Base-by-base conservation (phyloP, 768 basidiomycete species). In the Mycena galericulata region DNA sequence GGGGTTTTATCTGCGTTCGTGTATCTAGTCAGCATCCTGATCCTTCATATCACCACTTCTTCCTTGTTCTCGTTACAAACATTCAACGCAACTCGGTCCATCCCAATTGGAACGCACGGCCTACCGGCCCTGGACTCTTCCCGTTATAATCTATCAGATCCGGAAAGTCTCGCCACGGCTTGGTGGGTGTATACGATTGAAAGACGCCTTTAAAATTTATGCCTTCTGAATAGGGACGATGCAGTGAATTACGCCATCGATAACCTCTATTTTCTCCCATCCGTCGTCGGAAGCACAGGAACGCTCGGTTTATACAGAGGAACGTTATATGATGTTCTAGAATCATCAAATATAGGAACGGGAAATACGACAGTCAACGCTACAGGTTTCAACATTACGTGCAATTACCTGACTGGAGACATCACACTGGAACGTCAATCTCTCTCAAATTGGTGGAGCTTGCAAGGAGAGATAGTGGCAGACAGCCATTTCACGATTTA, bases 381-480 rank as follows among this genome's bases (percentile, higher is more conserved):
- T 15, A 45, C 53, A 3, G 62, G 62, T 5, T 62, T 62, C 51
- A 54, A 62, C 29, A 34, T 62, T n/a, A 62, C 40, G 4, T 62
- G 61, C 18, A 43, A 43, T 3, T 63, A 2, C 32, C 0, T 63
- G 30, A 10, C 30, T n/a, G n/a, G n/a, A n/a, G n/a, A n/a, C n/a
- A n/a, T n/a, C n/a, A n/a, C n/a, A n/a, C n/a, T n/a, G n/a, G n/a
- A n/a, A n/a, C n/a, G n/a, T n/a, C n/a, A n/a, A n/a, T n/a, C n/a
- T n/a, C n/a, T n/a, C n/a, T n/a, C n/a, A n/a, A n/a, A n/a, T n/a
- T n/a, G n/a, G n/a, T n/a, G n/a, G n/a, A n/a, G n/a, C n/a, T n/a
- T n/a, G n/a, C n/a, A n/a, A n/a, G n/a, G n/a, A n/a, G n/a, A n/a
- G n/a, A n/a, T n/a, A n/a, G n/a, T n/a, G n/a, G n/a, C 34, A 36